Evolutionary conservation across 148 eudicot species (phyloP).

Genomic region (Arctostaphylos glauca): DNA sequence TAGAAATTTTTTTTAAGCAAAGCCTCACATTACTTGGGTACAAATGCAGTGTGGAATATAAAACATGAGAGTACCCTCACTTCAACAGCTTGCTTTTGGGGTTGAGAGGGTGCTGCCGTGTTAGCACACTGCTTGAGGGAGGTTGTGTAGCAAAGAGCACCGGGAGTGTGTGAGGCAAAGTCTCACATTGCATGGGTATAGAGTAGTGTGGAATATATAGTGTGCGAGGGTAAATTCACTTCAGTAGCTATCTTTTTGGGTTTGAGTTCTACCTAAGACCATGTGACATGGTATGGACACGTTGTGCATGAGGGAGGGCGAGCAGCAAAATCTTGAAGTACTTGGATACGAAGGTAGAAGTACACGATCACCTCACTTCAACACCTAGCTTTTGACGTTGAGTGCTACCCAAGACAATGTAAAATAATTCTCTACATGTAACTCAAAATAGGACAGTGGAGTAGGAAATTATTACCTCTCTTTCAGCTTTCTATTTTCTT

Average conservation of each 20-base stretch:
- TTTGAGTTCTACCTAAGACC: not conserved
- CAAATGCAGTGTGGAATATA: not conserved
- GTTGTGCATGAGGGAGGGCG: not conserved
- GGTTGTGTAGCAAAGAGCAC: not conserved
- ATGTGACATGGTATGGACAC: not conserved
- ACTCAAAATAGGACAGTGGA: not conserved
- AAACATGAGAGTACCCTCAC: not conserved
- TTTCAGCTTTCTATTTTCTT: not conserved
- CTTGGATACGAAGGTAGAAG: not conserved
- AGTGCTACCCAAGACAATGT: not conserved
- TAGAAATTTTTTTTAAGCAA: too few relatives aligned
- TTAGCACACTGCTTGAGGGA: not conserved
- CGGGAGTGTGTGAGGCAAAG: not conserved
- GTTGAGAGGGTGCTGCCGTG: not conserved
- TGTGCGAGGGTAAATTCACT: not conserved
- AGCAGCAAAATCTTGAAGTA: not conserved
- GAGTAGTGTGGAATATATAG: not conserved
- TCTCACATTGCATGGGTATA: not conserved
- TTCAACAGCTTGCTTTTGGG: not conserved
- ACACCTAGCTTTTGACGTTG: not conserved
- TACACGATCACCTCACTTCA: not conserved
- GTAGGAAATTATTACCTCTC: not conserved
- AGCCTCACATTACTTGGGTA: not conserved
- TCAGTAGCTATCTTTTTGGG: not conserved
- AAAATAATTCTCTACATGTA: not conserved